phyloP scores from a whole-genome alignment of 2,329 filamentous ascomycete genomes.

The Alternaria panax region DNA sequence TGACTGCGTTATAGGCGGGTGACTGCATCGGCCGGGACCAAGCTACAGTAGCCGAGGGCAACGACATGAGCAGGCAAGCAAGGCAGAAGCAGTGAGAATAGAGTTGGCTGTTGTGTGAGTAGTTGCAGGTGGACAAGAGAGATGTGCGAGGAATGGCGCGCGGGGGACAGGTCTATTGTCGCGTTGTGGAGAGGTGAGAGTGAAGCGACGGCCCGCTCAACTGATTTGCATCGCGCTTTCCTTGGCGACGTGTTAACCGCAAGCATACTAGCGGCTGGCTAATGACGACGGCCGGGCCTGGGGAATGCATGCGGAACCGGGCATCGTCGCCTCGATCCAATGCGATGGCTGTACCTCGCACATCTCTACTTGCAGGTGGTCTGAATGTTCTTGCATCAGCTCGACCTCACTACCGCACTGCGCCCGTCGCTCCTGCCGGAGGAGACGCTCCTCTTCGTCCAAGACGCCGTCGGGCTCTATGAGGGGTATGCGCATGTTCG shows the following conservation, averaged over 20 bases:
- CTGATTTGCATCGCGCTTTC: constrained; percentile 16
- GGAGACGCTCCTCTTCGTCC: constrained; percentile 93
- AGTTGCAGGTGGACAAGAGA: constrained; percentile 11
- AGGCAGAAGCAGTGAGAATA: constrained; percentile 5
- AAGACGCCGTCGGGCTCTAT: constrained; percentile 96
- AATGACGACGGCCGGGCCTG: constrained; percentile 31
- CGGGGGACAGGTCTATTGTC: constrained; percentile 9
- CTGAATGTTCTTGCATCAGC: constrained; percentile 96
- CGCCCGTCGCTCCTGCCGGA: constrained; percentile 91
- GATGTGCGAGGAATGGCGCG: constrained; percentile 1
- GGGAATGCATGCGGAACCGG: constrained; percentile 14
- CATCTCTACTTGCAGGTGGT: constrained; percentile 29
- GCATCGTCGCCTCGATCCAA: constrained; percentile 10
- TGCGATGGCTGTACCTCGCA: constrained; percentile 21
- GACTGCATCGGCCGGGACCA: constrained; percentile 39
- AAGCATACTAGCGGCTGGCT: constrained; percentile 14
- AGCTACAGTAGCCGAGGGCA: constrained; percentile 38
- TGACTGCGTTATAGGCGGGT: constrained; percentile 57
- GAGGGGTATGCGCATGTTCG: constrained; percentile 74
- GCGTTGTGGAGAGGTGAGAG: constrained; percentile 17
- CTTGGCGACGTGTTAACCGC: constrained; percentile 20
- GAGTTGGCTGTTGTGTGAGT: constrained; percentile 25
- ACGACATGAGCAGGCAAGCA: constrained; percentile 33
- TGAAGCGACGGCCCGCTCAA: constrained; percentile 27
- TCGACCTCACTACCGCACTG: constrained; percentile 95